Evolutionary conservation across 192 early-diverging fungal genomes (phyloP), one percentile per base, ranked within the genome.

Genomic region (Umbelopsis ramanniana): DNA sequence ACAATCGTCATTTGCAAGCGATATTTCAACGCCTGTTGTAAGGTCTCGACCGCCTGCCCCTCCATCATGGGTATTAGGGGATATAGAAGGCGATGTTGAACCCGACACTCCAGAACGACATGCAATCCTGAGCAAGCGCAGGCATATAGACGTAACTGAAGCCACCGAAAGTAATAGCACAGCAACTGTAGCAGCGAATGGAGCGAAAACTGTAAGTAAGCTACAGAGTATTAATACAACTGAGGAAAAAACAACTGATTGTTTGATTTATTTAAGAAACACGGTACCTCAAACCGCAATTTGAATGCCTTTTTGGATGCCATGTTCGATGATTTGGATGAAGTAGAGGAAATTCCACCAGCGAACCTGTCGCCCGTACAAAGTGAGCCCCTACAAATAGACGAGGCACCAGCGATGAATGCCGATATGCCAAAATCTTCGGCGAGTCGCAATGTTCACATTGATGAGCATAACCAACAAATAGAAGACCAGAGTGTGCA

Each of bases 311-410:
- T 63, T 17, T 19, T 63, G 8, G 57, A 63, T 33, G 26, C 57
- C 11, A 63, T 63, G 57, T 63, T 63, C 35, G 57, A 63, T n/a
- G 57, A 63, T 4, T 17, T 63, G 12, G 57, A 37, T 63, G 57
- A 63, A 5, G 29, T 50, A 50, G 48, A 50, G 14, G n/a, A 50
- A n/a, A 6, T 0, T 50, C 48, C 48, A 50, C 6, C 48, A 6
- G 48, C 15, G 17, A 50, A 4, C 40, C 40, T 6, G 6, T 54
- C 6, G 53, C 29, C 29, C 3, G 29, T 29, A 29, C 29, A 24
- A 54, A 24, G 6, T 0, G 40, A 43, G 11, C 40, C 40, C 40
- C 1, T 11, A 43, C 6, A 12, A 11, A 43, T 43, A 7, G 11
- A 11, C 1, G 40, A 43, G 1, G 40, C 6, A 4, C 40, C 40